Evolutionary conservation across 2,329 filamentous ascomycete genomes (phyloP).

Genomic region (Myriosclerotinia scirpicola): DNA sequence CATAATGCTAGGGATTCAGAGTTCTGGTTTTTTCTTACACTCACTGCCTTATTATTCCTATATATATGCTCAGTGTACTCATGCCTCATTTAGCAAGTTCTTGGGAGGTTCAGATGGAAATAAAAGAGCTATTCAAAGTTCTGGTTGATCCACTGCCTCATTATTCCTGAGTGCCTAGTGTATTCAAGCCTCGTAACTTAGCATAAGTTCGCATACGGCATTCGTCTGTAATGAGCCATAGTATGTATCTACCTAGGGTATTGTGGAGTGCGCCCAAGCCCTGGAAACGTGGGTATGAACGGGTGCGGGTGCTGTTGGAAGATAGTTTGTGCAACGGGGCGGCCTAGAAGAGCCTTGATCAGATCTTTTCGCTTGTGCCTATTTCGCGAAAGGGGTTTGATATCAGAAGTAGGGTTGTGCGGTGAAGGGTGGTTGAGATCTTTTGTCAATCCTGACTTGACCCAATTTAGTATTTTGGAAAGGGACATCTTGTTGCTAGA

Average conservation of each 20-base stretch:
- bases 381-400: not conserved
- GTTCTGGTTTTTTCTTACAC: no score
- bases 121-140: not conserved
- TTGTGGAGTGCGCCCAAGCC: not conserved
- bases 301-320: not conserved
- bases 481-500: not conserved
- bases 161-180: not conserved
- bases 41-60: not conserved
- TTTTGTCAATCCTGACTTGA: not conserved
- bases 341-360: not conserved
- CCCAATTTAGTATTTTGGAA: not conserved
- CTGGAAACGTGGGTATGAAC: not conserved
- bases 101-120: no score
- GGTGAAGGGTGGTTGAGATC: not conserved
- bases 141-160: not conserved
- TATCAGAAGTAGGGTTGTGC: not conserved
- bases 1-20: not conserved
- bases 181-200: not conserved
- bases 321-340: not conserved
- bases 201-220: not conserved
- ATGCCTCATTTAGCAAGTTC: not conserved
- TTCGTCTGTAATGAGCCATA: not conserved
- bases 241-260: not conserved
- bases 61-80: conserved; percentile 1
- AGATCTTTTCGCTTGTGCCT: not conserved